A percentile compares a stretch with the other conserved stretches of the same genome.
phyloP scores from a whole-genome alignment of 352 stramenopile genomes.

The Elongisporangium anandrum region DNA sequence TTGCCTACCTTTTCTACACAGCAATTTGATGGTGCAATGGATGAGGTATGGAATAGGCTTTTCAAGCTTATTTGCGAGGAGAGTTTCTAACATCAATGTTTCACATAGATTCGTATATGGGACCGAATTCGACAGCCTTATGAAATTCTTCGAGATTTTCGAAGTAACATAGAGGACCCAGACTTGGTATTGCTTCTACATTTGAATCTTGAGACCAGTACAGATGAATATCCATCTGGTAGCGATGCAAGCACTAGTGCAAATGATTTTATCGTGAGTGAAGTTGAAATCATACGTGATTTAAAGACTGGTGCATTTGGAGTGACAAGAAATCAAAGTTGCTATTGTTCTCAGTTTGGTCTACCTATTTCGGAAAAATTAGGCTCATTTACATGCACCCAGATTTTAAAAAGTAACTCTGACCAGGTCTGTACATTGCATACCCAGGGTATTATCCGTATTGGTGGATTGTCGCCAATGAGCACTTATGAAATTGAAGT shows the following conservation, averaged over 20 bases:
- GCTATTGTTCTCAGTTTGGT: slow-evolving; percentile 31
- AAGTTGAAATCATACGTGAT: slow-evolving; percentile 11
- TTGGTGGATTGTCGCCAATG: slow-evolving; percentile 24
- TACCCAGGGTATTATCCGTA: slow-evolving; percentile 18
- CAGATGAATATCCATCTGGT: slow-evolving; percentile 13
- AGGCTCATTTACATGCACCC: slow-evolving; percentile 10
- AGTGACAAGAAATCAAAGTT: slow-evolving; percentile 19
- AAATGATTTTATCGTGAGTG: slow-evolving; percentile 37
- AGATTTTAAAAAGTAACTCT: slow-evolving; percentile 8
- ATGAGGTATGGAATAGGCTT: slow-evolving; percentile 30
- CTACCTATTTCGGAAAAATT: neutral
- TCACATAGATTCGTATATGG: slow-evolving; percentile 30
- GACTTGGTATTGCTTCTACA: slow-evolving; percentile 25
- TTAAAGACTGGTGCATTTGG: slow-evolving; percentile 19
- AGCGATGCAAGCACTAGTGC: slow-evolving; percentile 20
- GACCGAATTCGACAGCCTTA: slow-evolving; percentile 9
- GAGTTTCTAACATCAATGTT: neutral
- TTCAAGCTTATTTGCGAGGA: neutral
- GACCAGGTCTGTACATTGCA: slow-evolving; percentile 25
- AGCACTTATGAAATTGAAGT: slow-evolving; percentile 35
- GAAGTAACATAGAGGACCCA: slow-evolving; percentile 12
- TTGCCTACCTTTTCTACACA: slow-evolving; percentile 3
- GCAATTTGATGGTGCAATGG: slow-evolving; percentile 30
- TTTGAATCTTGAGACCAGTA: slow-evolving; percentile 21
- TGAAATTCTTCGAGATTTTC: slow-evolving; percentile 14